Evolutionary conservation across 805 yeast species (phyloP), one percentile per base, ranked within the genome.

Genomic region (Myxozyma lipomycoides): DNA sequence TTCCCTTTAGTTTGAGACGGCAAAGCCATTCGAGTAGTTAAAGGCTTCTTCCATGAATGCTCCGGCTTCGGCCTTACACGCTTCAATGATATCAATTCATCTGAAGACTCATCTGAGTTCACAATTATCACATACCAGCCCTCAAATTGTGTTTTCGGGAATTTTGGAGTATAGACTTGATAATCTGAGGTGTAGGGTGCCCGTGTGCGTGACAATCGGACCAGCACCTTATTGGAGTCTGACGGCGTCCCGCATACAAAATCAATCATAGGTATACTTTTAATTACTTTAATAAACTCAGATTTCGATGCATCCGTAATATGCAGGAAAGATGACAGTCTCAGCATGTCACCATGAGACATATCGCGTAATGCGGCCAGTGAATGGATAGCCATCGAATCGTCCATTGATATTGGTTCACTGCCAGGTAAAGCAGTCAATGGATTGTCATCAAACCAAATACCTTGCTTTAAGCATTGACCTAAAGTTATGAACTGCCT

Each of bases 111-210:
- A 12, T 46, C 21, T 17, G 42, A 30, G 55, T 81, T 79, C 53
- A 78, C 70, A 7, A 82, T 59, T 43, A 91, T 77, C 7, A 82
- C 77, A 66, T 91, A 87, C 98, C 98, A 93, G 0, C 95, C 81
- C 65, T 93, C 98, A 62, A 88, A 83, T 68, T 93, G 98, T 1
- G 82, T 73, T 67, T 93, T 91, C 40, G 96, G 95, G 70, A 86
- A 93, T 60, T 78, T 79, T 2, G 95, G 91, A 50, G 90, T 74
- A 62, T 82, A 80, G 45, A 87, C 78, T 57, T 78, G 78, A 71
- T 81, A 85, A 40, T 83, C 89, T 2, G 72, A 70, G 56, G 76
- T 52, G 18, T 49, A 39, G 15, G 59, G 55, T 4, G 62, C 57
- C 47, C 78, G 80, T n/a, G 71, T 69, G 63, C 85, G 95, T 6